Percentiles rank a stretch among this genome's conserved stretches.
Conservation (phyloP, 164 flowering plant genomes). For the Liriodendron chinense region DNA sequence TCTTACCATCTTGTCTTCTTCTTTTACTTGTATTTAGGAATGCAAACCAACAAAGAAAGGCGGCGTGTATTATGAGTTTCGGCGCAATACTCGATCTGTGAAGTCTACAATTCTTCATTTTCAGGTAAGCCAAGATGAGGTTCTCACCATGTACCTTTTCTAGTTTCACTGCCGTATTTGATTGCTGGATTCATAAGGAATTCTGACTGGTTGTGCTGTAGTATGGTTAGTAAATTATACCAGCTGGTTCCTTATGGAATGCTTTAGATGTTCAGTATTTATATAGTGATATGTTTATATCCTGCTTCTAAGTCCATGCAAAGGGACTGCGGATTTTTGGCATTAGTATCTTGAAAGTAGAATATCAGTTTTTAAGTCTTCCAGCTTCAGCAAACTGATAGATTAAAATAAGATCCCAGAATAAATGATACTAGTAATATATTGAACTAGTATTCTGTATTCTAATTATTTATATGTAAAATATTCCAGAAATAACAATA, state of each 20-base stretch:
- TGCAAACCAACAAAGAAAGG: constrained; percentile 51
- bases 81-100: constrained; percentile 55
- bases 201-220: neutral
- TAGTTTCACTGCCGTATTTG: neutral
- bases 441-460: no score
- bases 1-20: neutral
- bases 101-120: constrained; percentile 66
- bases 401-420: no score
- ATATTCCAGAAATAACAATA: no score
- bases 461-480: no score
- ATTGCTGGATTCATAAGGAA: neutral
- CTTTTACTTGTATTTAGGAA: constrained; percentile 30
- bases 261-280: neutral
- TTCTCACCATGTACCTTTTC: neutral
- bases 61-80: constrained; percentile 43
- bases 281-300: neutral
- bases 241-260: neutral
- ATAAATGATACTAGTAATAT: no score
- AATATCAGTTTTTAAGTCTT: no score
- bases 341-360: no score
- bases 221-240: neutral
- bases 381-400: no score
- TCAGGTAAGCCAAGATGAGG: constrained; percentile 30
- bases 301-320: neutral
- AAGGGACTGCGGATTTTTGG: no score